phyloP scores from a whole-genome alignment of 495 filamentous ascomycete species.

The Parathielavia appendiculata region DNA sequence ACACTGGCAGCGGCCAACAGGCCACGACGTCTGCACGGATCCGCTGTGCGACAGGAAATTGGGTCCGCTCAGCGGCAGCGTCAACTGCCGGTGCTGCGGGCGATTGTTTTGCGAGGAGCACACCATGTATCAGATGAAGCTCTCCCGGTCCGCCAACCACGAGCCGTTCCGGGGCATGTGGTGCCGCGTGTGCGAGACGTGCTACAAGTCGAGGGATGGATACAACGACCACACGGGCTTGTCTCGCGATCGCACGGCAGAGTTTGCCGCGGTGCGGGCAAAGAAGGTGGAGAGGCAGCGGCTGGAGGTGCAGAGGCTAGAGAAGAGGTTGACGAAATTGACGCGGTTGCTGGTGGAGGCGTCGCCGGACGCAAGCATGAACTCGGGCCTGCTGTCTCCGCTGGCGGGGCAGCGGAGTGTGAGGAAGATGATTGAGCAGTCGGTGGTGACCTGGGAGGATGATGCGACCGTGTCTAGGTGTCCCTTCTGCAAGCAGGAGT shows the following conservation, averaged over 20 bases:
- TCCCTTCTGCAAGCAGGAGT: slow-evolving; percentile 92
- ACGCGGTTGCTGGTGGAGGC: slow-evolving; percentile 75
- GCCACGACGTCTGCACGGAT: slow-evolving; percentile 79
- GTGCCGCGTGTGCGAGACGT: slow-evolving; percentile 95
- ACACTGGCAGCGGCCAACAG: slow-evolving; percentile 77
- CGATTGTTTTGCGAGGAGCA: slow-evolving; percentile 95
- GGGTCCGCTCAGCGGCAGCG: slow-evolving; percentile 69
- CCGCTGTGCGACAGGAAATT: slow-evolving; percentile 77
- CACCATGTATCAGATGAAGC: slow-evolving; percentile 99
- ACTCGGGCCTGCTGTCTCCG: slow-evolving; percentile 31
- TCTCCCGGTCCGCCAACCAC: slow-evolving; percentile 82
- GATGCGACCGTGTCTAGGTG: slow-evolving; percentile 74
- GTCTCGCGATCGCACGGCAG: slow-evolving; percentile 61
- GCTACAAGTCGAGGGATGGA: slow-evolving; percentile 91
- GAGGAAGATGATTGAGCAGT: slow-evolving; percentile 79
- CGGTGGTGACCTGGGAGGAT: slow-evolving; percentile 90
- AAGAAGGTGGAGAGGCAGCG: slow-evolving; percentile 76
- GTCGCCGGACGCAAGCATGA: slow-evolving; percentile 49
- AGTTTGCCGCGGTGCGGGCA: slow-evolving; percentile 62
- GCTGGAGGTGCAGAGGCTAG: slow-evolving; percentile 80
- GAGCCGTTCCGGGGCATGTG: slow-evolving; percentile 90
- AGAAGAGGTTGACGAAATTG: slow-evolving; percentile 86
- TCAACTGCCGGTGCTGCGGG: slow-evolving; percentile 91
- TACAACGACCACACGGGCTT: slow-evolving; percentile 85
- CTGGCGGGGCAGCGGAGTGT: slow-evolving; percentile 51